These are phyloP conservation scores for Plasmodium reichenowi DNA, from an alignment of 169 alveolate genomes.

Conservation along the genomic window DNA sequence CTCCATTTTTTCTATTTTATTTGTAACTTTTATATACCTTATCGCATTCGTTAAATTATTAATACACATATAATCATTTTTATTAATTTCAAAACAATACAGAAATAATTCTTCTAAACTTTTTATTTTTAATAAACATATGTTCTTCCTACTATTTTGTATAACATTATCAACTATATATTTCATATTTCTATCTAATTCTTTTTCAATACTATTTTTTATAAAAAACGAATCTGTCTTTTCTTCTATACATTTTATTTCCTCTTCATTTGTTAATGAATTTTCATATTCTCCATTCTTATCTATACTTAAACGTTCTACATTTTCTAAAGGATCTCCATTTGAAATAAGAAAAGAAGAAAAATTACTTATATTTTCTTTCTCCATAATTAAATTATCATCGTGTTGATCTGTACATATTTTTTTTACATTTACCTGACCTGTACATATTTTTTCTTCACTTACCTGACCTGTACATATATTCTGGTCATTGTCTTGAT, in stretches of 20 bases:
- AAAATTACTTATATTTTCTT: background rate
- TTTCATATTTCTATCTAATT: conserved; percentile 7
- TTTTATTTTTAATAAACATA: conserved; percentile 25
- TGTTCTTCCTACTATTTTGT: conserved; percentile 14
- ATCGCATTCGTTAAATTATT: conserved; percentile 13
- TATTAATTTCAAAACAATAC: background rate
- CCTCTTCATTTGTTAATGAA: background rate
- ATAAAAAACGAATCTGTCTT: background rate
- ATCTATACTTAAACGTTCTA: background rate
- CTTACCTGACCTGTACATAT: no score
- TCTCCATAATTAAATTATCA: background rate
- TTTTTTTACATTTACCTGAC: no score
- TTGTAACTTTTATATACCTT: conserved; percentile 26
- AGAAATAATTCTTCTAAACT: conserved; percentile 30
- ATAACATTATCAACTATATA: conserved; percentile 11
- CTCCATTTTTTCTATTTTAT: conserved; percentile 17
- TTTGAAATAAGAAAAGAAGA: no score
- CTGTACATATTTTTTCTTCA: no score
- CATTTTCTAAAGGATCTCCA: background rate
- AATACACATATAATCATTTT: background rate
- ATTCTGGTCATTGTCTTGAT: no score
- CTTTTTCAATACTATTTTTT: background rate
- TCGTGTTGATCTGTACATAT: background rate
- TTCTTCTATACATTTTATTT: background rate
- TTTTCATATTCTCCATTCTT: background rate